phyloP scores from a whole-genome alignment of 148 eudicot species.

The Dysphania ambrosioides region DNA sequence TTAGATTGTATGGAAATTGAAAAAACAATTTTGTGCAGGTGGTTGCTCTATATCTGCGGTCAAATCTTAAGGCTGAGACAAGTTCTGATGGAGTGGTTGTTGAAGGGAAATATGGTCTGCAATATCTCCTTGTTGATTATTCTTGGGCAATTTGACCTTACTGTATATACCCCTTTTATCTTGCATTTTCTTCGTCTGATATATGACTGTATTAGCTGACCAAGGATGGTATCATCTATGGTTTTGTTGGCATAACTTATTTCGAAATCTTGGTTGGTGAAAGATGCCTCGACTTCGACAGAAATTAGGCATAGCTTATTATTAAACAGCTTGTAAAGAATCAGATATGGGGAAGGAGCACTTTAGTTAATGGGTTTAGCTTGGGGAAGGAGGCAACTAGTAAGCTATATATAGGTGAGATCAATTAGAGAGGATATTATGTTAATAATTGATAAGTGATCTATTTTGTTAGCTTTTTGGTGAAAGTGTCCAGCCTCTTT shows the following conservation, averaged over 20 bases:
- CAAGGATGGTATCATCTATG: neutral
- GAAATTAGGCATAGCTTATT: neutral
- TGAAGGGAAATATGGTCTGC: constrained; percentile 48
- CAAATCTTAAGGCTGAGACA: constrained; percentile 46
- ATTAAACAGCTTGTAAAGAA: no score
- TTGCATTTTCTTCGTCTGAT: neutral
- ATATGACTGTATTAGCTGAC: neutral
- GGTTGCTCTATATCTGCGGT: constrained; percentile 67
- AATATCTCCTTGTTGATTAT: constrained; percentile 16
- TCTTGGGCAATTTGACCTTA: neutral
- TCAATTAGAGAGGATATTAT: no score
- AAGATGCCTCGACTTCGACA: neutral
- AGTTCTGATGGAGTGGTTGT: constrained; percentile 32
- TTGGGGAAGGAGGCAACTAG: no score
- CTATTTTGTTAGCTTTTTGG: no score
- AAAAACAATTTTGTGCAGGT: constrained; percentile 52
- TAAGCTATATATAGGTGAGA: no score
- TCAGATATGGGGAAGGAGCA: no score
- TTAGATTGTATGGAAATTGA: constrained; percentile 21
- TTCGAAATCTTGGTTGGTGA: neutral
- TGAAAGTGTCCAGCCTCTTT: no score
- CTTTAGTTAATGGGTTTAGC: no score
- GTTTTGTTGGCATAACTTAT: constrained; percentile 1
- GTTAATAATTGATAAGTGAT: no score
- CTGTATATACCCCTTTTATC: neutral